Evolutionary conservation across 2,329 filamentous ascomycete genomes (phyloP).

Genomic region (Ophiobolus disseminans): DNA sequence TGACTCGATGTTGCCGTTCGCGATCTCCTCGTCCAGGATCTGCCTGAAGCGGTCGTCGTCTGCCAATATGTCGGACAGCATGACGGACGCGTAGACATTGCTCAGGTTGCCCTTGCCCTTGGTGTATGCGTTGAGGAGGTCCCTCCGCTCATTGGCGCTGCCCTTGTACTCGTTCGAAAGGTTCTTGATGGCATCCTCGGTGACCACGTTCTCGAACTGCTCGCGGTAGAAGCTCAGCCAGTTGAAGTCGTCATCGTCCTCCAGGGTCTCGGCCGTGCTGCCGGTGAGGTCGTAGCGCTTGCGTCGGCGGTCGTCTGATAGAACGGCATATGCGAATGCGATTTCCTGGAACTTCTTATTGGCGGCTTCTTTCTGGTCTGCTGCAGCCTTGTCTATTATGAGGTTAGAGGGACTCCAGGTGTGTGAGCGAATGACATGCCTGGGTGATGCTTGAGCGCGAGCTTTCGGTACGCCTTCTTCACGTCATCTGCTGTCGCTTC

Average conservation of each 20-base stretch:
- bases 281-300: constrained; percentile 90
- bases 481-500: constrained; percentile 78
- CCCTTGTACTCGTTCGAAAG: constrained; percentile 82
- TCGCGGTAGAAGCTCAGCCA: constrained; percentile 90
- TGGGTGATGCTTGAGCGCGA: constrained; percentile 81
- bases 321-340: constrained; percentile 91
- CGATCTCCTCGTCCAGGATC: constrained; percentile 84
- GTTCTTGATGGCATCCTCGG: constrained; percentile 73
- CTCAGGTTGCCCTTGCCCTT: constrained; percentile 77
- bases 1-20: constrained; percentile 68
- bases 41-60: constrained; percentile 85
- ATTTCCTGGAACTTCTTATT: constrained; percentile 86
- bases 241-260: constrained; percentile 76
- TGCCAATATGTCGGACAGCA: constrained; percentile 81
- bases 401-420: constrained; percentile 13
- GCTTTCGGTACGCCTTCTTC: constrained; percentile 90
- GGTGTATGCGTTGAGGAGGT: constrained; percentile 79
- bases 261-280: constrained; percentile 82
- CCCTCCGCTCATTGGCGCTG: constrained; percentile 82
- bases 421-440: constrained; percentile 54
- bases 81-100: constrained; percentile 78
- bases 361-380: constrained; percentile 72
- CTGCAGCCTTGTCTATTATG: constrained; percentile 73
- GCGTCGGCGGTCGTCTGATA: constrained; percentile 81
- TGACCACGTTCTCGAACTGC: constrained; percentile 81